Evolutionary conservation across 768 basidiomycete species (phyloP).

Genomic region (Amanita phalloides): DNA sequence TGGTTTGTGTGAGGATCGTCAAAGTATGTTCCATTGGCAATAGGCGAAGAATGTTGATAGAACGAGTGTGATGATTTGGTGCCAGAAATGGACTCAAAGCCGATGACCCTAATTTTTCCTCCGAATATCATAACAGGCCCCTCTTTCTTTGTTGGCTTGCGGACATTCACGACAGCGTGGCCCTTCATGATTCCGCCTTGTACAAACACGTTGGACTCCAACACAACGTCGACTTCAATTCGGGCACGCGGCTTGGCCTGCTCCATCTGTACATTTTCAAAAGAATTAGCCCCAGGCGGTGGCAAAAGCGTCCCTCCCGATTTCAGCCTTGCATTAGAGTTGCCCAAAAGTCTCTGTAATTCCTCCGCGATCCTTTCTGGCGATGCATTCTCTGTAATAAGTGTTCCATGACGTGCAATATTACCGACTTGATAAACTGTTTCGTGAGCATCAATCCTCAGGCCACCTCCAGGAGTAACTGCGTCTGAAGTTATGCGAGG

Average conservation of each 20-base stretch:
- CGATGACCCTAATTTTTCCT: conserved; percentile 73
- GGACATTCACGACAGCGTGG: conserved; percentile 53
- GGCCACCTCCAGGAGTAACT: conserved; percentile 20
- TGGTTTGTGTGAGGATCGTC: conserved; percentile 31
- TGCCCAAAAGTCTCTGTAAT: conserved; percentile 53
- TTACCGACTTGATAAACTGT: conserved; percentile 1
- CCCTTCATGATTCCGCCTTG: conserved; percentile 74
- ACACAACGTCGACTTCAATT: conserved; percentile 73
- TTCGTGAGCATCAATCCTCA: conserved; percentile 4
- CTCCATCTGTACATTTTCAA: conserved; percentile 31
- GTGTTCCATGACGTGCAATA: conserved; percentile 37
- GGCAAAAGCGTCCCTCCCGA: conserved; percentile 36
- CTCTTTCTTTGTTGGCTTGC: conserved; percentile 42
- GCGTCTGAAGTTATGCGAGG: conserved; percentile 22
- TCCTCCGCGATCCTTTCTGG: conserved; percentile 43
- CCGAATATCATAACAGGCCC: conserved; percentile 53
- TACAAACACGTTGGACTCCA: conserved; percentile 65
- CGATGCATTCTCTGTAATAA: conserved; percentile 39
- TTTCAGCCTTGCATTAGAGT: conserved; percentile 44
- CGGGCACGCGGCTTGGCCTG: conserved; percentile 65
- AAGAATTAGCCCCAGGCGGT: conserved; percentile 20
- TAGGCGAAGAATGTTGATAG: conserved; percentile 57
- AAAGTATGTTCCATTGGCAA: conserved; percentile 37
- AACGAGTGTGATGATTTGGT: conserved; percentile 64
- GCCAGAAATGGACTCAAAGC: conserved; percentile 65